Evolutionary conservation across 164 flowering plant species (phyloP).

Genomic region (Akebia trifoliata): DNA sequence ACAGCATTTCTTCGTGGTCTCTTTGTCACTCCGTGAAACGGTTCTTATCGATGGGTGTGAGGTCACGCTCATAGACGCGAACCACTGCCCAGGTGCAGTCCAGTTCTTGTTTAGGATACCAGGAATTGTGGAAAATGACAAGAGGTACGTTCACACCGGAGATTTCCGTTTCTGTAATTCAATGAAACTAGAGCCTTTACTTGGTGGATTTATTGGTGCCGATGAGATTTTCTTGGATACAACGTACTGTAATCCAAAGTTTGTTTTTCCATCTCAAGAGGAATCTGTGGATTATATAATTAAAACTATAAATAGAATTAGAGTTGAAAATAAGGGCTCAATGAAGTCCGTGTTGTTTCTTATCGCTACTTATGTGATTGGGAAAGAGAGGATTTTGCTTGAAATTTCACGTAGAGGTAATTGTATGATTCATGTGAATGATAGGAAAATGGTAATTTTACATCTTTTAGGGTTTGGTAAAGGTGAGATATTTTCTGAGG

Average conservation of each 20-base stretch:
- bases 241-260: conserved; percentile 82
- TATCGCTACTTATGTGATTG: conserved; percentile 84
- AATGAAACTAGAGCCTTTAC: conserved; percentile 39
- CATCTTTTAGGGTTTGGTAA: conserved; percentile 50
- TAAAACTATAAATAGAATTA: conserved; percentile 35
- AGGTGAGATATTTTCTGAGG: conserved; percentile 54
- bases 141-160: conserved; percentile 84
- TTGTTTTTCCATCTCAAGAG: conserved; percentile 68
- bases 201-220: conserved; percentile 51
- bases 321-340: conserved; percentile 24
- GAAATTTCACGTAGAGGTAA: conserved; percentile 56
- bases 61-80: conserved; percentile 67
- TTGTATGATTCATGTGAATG: conserved; percentile 54
- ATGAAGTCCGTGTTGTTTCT: conserved; percentile 65
- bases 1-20: conserved; percentile 30
- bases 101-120: conserved; percentile 61
- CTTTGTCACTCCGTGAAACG: conserved; percentile 31
- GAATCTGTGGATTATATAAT: conserved; percentile 68
- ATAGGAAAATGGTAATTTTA: conserved; percentile 62
- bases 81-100: conserved; percentile 94
- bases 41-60: conserved; percentile 60
- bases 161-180: conserved; percentile 60
- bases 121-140: conserved; percentile 15
- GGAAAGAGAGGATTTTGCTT: conserved; percentile 83
- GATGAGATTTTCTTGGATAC: conserved; percentile 80